Evolutionary conservation across 768 basidiomycete genomes (phyloP).

Genomic region (Termitomyces sp.): DNA sequence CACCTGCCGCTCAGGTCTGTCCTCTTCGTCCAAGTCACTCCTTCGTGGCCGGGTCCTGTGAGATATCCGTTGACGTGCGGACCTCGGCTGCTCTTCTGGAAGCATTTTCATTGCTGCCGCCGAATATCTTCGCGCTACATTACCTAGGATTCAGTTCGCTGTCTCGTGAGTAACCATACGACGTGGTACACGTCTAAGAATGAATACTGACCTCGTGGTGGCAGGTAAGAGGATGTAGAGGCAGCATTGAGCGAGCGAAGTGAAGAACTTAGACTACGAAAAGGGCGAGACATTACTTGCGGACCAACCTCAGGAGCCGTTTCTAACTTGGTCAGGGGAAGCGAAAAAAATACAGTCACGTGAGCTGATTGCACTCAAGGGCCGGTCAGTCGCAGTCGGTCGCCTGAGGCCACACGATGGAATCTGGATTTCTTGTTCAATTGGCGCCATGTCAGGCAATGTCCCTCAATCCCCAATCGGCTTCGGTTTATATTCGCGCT

Average conservation of each 20-base stretch:
- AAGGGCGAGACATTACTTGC: constrained; percentile 24
- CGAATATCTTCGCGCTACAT: constrained; percentile 23
- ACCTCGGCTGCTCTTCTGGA: constrained; percentile 11
- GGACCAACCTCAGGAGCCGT: constrained; percentile 4
- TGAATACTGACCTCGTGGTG: constrained; percentile 13
- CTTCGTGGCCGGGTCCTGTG: not conserved
- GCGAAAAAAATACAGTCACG: constrained; percentile 3
- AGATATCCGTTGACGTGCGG: constrained; percentile 13
- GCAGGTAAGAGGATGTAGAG: constrained; percentile 6
- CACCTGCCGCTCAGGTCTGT: not conserved
- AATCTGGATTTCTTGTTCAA: too few relatives aligned
- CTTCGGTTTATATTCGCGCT: too few relatives aligned
- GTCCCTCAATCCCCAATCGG: too few relatives aligned
- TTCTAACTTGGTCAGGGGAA: not conserved
- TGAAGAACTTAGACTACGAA: constrained; percentile 23
- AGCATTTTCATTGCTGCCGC: constrained; percentile 23
- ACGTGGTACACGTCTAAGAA: not conserved
- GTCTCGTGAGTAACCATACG: not conserved
- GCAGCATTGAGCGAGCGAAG: constrained; percentile 17
- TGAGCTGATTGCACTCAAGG: not conserved
- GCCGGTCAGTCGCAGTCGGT: too few relatives aligned
- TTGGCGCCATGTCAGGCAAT: too few relatives aligned
- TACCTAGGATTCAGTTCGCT: not conserved
- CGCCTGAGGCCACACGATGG: too few relatives aligned
- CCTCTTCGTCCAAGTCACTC: not conserved